Base-by-base conservation (phyloP, 2,329 filamentous ascomycete genomes). In the Elsinoe necatrix region DNA sequence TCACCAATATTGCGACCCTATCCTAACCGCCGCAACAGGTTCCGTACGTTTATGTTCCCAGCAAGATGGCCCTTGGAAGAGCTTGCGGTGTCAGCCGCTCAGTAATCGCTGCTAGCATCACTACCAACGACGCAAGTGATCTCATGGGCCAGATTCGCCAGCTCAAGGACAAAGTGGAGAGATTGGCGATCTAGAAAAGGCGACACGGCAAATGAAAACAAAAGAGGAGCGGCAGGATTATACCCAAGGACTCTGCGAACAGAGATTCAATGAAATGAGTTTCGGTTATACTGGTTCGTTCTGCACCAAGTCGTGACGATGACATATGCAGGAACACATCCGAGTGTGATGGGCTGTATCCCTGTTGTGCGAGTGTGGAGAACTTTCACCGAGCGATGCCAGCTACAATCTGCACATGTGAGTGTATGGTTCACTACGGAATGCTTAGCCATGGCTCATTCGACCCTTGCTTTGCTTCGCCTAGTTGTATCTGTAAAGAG, bases 131-230 rank as follows among this genome's bases (percentile, higher is more conserved):
- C 75, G 86, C 86, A 37, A 87, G 83, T 67, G 91, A 96, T 73
- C 79, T 97, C 59, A 87, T 85, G 73, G 81, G 82, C 68, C 89
- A 95, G 79, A 96, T 97, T 73, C 82, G 87, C 66, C 80, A 84
- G 63, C 79, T 96, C 68, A 95, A 92, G 80, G 88, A 95, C 75
- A 95, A 95, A 83, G 88, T 97, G 57, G 92, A 97, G 81, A 83
- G 91, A 66, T 81, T 96, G 64, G 90, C 92, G 78, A 95, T 96
- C 76, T 96, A 75, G 48, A 34, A 1, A 31, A 16, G 45, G 27
- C n/a, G 14, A 16, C n/a, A 29, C 20, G 27, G 25, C n/a, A 42
- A 42, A 18, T 23, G n/a, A n/a, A n/a, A 42, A 42, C 39, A 9
- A 29, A 9, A 29, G 27, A 29, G 9, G 27, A 4, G 27, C 27